Conservation (phyloP, 1,139 yeast species). For the Protomyces macrosporus region DNA sequence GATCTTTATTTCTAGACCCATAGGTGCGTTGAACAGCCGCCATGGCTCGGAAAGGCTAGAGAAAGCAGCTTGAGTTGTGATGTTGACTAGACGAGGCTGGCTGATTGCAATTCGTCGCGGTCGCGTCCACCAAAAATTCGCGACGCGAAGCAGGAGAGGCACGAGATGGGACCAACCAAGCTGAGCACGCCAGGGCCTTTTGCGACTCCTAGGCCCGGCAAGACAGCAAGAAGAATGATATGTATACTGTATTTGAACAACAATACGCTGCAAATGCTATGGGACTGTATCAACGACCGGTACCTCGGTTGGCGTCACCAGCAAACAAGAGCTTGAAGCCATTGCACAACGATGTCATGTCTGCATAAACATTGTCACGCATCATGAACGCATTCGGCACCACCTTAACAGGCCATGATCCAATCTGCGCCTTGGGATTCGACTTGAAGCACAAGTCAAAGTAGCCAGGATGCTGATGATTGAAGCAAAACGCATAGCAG, state of each 20-base stretch:
- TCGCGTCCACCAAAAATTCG: neutral
- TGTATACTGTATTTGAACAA: neutral
- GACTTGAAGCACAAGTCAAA: conserved; percentile 78
- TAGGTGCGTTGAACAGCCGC: neutral
- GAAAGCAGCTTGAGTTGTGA: neutral
- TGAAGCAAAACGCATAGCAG: conserved; percentile 85
- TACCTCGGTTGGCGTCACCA: neutral
- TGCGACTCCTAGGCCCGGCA: too few relatives aligned
- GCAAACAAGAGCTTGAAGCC: conserved; percentile 68
- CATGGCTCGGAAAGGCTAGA: neutral
- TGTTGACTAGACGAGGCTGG: neutral
- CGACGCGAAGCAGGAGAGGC: neutral
- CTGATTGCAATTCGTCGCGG: neutral
- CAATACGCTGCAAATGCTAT: too few relatives aligned
- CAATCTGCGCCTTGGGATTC: conserved; percentile 63
- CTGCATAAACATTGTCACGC: conserved; percentile 69
- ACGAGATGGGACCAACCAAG: neutral
- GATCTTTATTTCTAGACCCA: neutral
- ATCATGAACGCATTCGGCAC: conserved; percentile 73
- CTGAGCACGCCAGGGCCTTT: too few relatives aligned
- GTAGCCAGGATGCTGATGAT: conserved; percentile 89
- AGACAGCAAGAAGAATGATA: neutral
- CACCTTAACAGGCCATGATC: conserved; percentile 85
- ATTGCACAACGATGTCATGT: conserved; percentile 79
- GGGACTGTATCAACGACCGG: neutral